Base-by-base conservation (phyloP, 768 basidiomycete genomes). In the Hericium alpestre region DNA sequence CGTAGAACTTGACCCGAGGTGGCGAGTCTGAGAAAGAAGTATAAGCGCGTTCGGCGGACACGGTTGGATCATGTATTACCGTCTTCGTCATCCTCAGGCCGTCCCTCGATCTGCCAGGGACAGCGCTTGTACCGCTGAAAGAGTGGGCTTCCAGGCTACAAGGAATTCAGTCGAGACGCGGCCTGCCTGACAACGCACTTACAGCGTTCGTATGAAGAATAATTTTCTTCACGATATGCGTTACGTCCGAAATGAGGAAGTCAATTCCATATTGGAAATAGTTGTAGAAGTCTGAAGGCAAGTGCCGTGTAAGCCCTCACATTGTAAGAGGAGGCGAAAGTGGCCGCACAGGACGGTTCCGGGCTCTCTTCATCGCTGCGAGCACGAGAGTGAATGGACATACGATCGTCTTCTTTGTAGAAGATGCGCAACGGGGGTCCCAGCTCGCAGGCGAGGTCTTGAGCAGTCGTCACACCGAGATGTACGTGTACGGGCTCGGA, bases 101-200 rank as follows among this genome's bases (percentile, higher is more conserved):
- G 73, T 3, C 84, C 86, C 67, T 89, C 85, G 39, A 96, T 79
- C 65, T 87, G 83, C 93, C 93, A 96, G 43, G 84, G 87, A 69
- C 93, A 95, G 38, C 92, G 84, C 65, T 93, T 90, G 67, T 94
- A 93, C 12, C 86, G 77, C 66, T 96, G 93, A 65, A 96, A 96
- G 22, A 92, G 71, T 4, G 92, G 84, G 1, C 92, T 85, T 6
- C 93, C 93, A 32, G 90, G 87, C 93, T 95, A 54, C 25, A 32
- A 8, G 22, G 20, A 54, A 6, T 22, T 52, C 16, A 59, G 38
- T 51, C 23, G 27, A 47, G 43, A 15, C 22, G 2, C 22, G 13
- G 54, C 13, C 22, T 37, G 18, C 25, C 58, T 57, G n/a, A 52
- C 47, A 53, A 39, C 38, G 1, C 2, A 53, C 84, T 69, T 66